These are phyloP conservation scores for Brassica juncea DNA, from an alignment of 345 rosid species.

Conservation along the genomic window DNA sequence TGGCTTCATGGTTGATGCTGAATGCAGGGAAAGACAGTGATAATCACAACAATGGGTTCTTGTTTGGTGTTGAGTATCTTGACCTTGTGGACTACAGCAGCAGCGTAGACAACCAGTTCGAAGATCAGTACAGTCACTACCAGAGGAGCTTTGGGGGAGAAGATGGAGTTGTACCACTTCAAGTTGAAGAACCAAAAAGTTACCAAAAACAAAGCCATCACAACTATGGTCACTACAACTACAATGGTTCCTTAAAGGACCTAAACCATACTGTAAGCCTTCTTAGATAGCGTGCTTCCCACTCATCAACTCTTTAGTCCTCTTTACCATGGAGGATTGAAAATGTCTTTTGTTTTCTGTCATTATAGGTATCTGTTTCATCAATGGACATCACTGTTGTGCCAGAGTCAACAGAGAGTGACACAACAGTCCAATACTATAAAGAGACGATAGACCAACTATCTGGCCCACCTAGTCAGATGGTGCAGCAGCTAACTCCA, in stretches of 20 bases:
- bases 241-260: not conserved
- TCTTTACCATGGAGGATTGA: too few species aligned
- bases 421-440: slow-evolving; percentile 55
- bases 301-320: too few species aligned
- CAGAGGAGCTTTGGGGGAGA: slow-evolving; percentile 60
- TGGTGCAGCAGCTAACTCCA: slow-evolving; percentile 56
- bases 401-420: slow-evolving; percentile 69
- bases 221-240: not conserved
- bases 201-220: slow-evolving; percentile 46
- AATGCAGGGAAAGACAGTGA: slow-evolving; percentile 51
- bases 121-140: slow-evolving; percentile 46
- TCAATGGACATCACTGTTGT: slow-evolving; percentile 46
- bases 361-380: too few species aligned
- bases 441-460: slow-evolving; percentile 67
- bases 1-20: slow-evolving; percentile 77
- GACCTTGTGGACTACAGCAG: slow-evolving; percentile 75
- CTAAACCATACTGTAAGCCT: too few species aligned
- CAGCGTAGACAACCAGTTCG: slow-evolving; percentile 49
- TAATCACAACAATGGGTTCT: slow-evolving; percentile 46
- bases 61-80: slow-evolving; percentile 74
- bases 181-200: slow-evolving; percentile 47
- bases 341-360: too few species aligned
- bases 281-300: too few species aligned
- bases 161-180: slow-evolving; percentile 80
- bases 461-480: slow-evolving; percentile 48